Evolutionary conservation across 2,329 filamentous ascomycete species (phyloP).

Genomic region (Trichoderma sp.): DNA sequence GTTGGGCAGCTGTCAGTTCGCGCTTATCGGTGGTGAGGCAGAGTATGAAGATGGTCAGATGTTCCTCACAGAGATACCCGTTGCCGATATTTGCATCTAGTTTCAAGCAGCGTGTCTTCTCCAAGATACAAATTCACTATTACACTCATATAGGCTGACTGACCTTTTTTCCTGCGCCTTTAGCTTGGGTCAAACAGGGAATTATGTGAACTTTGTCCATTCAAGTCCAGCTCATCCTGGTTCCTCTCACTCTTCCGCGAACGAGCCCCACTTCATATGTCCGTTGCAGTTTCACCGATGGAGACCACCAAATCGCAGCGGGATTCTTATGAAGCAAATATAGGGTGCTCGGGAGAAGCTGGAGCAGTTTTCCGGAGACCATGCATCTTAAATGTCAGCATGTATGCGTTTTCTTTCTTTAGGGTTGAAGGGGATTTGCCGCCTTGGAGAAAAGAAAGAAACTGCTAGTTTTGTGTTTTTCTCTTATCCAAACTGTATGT

Average conservation of each 20-base stretch:
- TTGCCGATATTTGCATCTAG: neutral
- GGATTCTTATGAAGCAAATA: too few species aligned
- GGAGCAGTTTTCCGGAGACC: neutral
- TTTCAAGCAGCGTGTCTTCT: neutral
- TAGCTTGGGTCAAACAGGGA: neutral
- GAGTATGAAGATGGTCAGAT: neutral
- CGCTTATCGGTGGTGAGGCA: neutral
- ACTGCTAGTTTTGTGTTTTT: neutral
- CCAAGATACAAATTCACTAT: neutral
- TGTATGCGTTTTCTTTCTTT: neutral
- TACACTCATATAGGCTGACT: neutral
- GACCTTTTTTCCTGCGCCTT: neutral
- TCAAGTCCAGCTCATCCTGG: neutral
- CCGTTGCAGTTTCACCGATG: neutral
- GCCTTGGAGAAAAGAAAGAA: neutral
- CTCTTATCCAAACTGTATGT: neutral
- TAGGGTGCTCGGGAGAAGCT: neutral
- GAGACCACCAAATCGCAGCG: too few species aligned
- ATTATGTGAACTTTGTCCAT: neutral
- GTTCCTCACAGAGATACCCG: neutral
- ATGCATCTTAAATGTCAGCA: neutral
- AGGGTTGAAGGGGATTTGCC: neutral
- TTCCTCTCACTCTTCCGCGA: neutral
- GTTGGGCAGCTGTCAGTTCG: neutral
- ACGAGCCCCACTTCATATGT: neutral